These are phyloP conservation scores for Penicillium ochrochloron DNA, from an alignment of 495 filamentous ascomycete species.

Conservation along the genomic window DNA sequence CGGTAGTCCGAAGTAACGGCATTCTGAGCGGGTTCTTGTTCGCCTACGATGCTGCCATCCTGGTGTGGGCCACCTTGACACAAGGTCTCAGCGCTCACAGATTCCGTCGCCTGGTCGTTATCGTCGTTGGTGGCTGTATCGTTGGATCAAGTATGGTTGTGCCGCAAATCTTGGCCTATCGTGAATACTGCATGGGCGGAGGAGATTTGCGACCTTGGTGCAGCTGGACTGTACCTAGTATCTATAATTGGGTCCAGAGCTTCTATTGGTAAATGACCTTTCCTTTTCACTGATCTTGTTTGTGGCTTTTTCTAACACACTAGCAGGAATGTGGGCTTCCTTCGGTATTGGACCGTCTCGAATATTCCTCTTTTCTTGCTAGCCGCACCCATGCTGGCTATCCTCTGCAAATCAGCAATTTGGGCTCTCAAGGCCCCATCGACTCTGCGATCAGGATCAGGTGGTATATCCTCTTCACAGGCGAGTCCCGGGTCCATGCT, in stretches of 20 bases:
- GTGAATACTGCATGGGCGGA: constrained; percentile 63
- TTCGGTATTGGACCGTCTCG: constrained; percentile 86
- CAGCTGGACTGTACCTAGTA: constrained; percentile 68
- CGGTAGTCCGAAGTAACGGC: constrained; percentile 83
- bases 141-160: constrained; percentile 67
- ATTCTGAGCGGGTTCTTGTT: constrained; percentile 80
- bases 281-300: neutral
- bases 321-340: constrained; percentile 79
- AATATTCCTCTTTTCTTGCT: constrained; percentile 90
- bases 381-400: constrained; percentile 74
- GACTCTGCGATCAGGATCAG: constrained; percentile 18
- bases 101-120: constrained; percentile 53
- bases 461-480: constrained; percentile 25
- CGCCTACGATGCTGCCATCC: constrained; percentile 57
- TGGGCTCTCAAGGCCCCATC: constrained; percentile 47
- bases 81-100: constrained; percentile 31
- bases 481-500: constrained; percentile 55
- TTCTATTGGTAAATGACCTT: constrained; percentile 76
- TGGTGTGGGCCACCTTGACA: constrained; percentile 38
- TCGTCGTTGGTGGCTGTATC: constrained; percentile 66
- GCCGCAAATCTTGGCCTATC: constrained; percentile 80
- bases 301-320: constrained; percentile 9
- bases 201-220: constrained; percentile 72
- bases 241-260: constrained; percentile 87
- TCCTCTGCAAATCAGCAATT: constrained; percentile 65